Evolutionary conservation across 768 basidiomycete species (phyloP).

Genomic region (Tremella fuciformis): DNA sequence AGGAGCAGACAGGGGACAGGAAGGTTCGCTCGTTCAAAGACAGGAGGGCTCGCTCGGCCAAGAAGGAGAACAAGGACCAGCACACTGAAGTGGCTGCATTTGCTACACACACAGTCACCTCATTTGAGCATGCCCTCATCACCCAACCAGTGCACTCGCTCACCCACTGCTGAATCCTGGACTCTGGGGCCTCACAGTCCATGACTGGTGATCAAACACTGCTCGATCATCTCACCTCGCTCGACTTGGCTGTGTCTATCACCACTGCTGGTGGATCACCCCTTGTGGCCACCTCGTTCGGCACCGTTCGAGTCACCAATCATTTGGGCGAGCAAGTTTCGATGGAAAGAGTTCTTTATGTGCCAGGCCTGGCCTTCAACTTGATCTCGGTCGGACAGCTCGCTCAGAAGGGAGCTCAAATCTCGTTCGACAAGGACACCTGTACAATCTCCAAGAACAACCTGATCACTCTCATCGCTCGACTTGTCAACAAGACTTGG

Average conservation of each 20-base stretch:
- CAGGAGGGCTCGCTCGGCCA: not conserved
- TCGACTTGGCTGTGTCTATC: not conserved
- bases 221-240: constrained; percentile 1
- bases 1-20: not conserved
- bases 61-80: not conserved
- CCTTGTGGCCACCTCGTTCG: constrained; percentile 1
- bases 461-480: not conserved
- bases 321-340: not conserved
- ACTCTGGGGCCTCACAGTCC: constrained; percentile 1
- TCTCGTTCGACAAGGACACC: not conserved
- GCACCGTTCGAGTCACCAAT: not conserved
- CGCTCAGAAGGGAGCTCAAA: not conserved
- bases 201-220: constrained; percentile 6
- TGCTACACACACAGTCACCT: not conserved
- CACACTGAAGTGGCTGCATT: constrained; percentile 2
- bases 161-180: constrained; percentile 1
- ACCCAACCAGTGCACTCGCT: not conserved
- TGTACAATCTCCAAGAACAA: constrained; percentile 1
- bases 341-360: not conserved
- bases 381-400: constrained; percentile 7
- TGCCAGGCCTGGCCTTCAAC: constrained; percentile 12
- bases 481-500: not conserved
- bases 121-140: constrained; percentile 7
- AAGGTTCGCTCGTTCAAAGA: not conserved
- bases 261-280: constrained; percentile 4